Base-by-base conservation (phyloP, 352 stramenopile species). In the Phytophthora citrophthora region DNA sequence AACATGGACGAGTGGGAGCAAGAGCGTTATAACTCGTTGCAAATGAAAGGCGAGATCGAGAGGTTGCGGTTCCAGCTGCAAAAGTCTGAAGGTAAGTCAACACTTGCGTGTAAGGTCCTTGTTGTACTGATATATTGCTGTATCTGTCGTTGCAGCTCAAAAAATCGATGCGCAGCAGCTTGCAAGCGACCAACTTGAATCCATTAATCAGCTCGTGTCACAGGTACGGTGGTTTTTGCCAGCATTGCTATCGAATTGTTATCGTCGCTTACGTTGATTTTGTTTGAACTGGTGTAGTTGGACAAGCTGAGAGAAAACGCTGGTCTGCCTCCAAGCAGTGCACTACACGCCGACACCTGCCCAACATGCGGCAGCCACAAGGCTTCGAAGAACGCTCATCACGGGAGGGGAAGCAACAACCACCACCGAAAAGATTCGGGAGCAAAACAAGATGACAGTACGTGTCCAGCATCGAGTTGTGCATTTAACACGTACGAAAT, bases 1-100 rank as follows among this genome's bases (percentile, higher is more conserved):
- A 81, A 88, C 32, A 89, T 94, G 78, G 61, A 72, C 23, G 83
- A 94, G 23, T 93, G 83, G 86, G 86, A 94, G 58, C 61, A 90
- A 55, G 86, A 94, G 18, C 81, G 86, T 12, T 86, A 87, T 54
- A 70, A 86, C 23, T 74, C 77, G 24, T 64, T 92, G n/a, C 79
- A 90, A 54, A 87, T 93, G 80, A 87, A 91, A 53, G 86, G 83
- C 50, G 86, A 94, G 46, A 78, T 94, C 53, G 83, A 93, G 62
- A 76, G 86, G 10, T 64, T 94, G 38, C 74, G 76, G 12, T 94
- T 91, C 54, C 81, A 91, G 56, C 61, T 94, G 24, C 81, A 90
- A 43, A 79, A 86, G 31, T 65, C 83, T 2, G 79, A 94, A 81
- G 79, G 82, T 91, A 75, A 36, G 59, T 44, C 16, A 38, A 45